Percentiles rank a stretch among this genome's conserved stretches.
Conservation (phyloP, 2,329 filamentous ascomycete species). For the Chrysoporthe puriensis region DNA sequence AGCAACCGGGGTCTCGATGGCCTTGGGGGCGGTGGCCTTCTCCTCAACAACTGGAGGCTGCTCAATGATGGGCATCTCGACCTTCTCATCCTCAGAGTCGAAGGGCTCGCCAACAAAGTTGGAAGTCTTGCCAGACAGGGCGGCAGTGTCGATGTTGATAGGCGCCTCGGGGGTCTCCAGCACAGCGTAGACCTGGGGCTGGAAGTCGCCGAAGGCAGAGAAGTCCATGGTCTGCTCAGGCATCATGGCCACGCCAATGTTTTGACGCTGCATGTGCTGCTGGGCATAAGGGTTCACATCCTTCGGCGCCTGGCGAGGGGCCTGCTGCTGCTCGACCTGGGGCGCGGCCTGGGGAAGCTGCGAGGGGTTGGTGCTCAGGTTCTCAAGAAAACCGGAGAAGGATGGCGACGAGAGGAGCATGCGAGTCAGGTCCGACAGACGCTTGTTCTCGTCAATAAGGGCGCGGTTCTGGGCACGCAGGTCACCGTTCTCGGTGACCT, state of each 20-base stretch:
- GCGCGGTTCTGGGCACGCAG: slow-evolving; percentile 80
- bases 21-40: slow-evolving; percentile 36
- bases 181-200: slow-evolving; percentile 75
- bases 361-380: slow-evolving; percentile 64
- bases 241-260: slow-evolving; percentile 81
- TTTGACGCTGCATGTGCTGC: slow-evolving; percentile 61
- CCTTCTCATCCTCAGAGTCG: slow-evolving; percentile 55
- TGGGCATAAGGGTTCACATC: slow-evolving; percentile 67
- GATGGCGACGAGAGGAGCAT: slow-evolving; percentile 80
- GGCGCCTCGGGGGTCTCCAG: slow-evolving; percentile 69
- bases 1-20: slow-evolving; percentile 34
- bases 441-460: slow-evolving; percentile 83
- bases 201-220: slow-evolving; percentile 68
- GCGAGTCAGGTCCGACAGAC: slow-evolving; percentile 75
- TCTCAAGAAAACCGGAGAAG: slow-evolving; percentile 80
- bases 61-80: slow-evolving; percentile 59
- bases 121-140: slow-evolving; percentile 73
- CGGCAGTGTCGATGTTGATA: slow-evolving; percentile 56
- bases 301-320: slow-evolving; percentile 58
- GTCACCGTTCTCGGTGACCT: slow-evolving; percentile 81
- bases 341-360: slow-evolving; percentile 43
- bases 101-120: slow-evolving; percentile 54
- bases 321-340: slow-evolving; percentile 41
- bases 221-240: slow-evolving; percentile 80
- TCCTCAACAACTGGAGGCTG: slow-evolving; percentile 41